These are phyloP conservation scores for Beverwykella pulmonaria DNA, from an alignment of 495 filamentous ascomycete genomes.

Conservation along the genomic window DNA sequence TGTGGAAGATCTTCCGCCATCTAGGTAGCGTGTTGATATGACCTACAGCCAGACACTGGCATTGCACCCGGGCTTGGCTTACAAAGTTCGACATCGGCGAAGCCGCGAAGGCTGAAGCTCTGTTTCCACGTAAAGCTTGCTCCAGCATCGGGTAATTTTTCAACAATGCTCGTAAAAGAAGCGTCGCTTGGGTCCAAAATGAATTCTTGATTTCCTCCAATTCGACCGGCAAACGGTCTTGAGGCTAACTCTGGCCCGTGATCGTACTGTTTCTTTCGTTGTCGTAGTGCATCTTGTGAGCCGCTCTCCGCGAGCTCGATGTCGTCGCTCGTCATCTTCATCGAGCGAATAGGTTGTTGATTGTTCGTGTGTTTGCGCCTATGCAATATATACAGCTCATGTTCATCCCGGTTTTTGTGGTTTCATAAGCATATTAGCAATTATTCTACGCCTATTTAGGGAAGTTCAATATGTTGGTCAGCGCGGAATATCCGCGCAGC, in stretches of 20 bases:
- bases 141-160: slow-evolving; percentile 52
- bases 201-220: slow-evolving; percentile 55
- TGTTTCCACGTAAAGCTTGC: slow-evolving; percentile 49
- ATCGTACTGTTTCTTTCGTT: neutral
- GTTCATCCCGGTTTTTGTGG: neutral
- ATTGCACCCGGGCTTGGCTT: no score
- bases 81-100: slow-evolving; percentile 49
- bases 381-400: neutral
- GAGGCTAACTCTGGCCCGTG: slow-evolving; percentile 8
- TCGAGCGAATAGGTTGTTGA: neutral
- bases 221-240: slow-evolving; percentile 53
- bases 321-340: neutral
- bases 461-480: no score
- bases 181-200: slow-evolving; percentile 49
- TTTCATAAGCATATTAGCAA: neutral
- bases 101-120: slow-evolving; percentile 47
- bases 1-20: no score
- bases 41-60: no score
- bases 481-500: no score
- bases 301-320: neutral
- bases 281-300: neutral
- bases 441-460: neutral
- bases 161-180: slow-evolving; percentile 44
- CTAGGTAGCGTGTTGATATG: no score
- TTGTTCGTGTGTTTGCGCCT: no score